Evolutionary conservation across 2,329 filamentous ascomycete genomes (phyloP).

Genomic region (Emmonsiellopsis sp.): DNA sequence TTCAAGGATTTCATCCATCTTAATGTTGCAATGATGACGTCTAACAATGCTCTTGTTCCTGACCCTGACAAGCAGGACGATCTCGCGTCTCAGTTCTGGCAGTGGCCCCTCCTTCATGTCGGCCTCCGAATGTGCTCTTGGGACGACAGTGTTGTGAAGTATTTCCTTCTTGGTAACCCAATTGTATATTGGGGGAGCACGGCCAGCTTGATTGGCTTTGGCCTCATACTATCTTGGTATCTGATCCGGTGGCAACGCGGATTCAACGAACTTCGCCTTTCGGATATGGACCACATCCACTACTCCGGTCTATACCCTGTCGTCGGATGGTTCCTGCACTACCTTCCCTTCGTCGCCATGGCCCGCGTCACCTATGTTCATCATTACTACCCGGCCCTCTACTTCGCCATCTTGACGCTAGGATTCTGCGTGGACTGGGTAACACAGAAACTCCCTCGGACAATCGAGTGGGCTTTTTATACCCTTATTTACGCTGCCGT

Average conservation of each 20-base stretch:
- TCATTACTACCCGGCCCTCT: constrained; percentile 97
- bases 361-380: constrained; percentile 98
- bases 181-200: constrained; percentile 94
- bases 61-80: constrained; percentile 99
- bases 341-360: constrained; percentile 93
- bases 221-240: constrained; percentile 70
- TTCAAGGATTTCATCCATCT: constrained; percentile 95
- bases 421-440: constrained; percentile 87
- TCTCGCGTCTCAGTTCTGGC: constrained; percentile 92
- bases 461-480: constrained; percentile 61
- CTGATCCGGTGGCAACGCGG: constrained; percentile 92
- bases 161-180: constrained; percentile 96
- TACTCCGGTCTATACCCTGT: constrained; percentile 87
- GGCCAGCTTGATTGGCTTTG: constrained; percentile 64
- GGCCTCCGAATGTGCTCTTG: constrained; percentile 98
- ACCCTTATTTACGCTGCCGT: constrained; percentile 62
- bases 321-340: constrained; percentile 92
- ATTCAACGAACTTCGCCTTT: constrained; percentile 68
- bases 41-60: constrained; percentile 94
- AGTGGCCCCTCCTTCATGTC: constrained; percentile 93
- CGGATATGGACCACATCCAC: constrained; percentile 87
- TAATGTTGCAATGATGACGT: constrained; percentile 99
- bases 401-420: constrained; percentile 85
- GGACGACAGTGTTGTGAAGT: constrained; percentile 93
- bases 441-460: constrained; percentile 56